phyloP scores from a whole-genome alignment of 768 basidiomycete species.

The Lentinus tigrinus region DNA sequence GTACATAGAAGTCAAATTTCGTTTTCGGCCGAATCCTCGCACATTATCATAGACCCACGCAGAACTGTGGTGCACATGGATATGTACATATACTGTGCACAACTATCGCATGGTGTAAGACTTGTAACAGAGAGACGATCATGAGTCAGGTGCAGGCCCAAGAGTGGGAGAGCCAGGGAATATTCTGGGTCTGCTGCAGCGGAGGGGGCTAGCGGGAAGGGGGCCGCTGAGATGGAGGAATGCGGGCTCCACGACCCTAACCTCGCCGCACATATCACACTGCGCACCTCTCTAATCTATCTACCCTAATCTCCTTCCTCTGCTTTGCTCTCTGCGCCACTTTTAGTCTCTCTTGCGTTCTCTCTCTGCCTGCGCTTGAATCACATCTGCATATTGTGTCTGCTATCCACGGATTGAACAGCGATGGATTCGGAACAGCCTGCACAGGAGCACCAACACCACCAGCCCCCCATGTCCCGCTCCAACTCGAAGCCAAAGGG shows the following conservation, averaged over 20 bases:
- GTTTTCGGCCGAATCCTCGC: no score
- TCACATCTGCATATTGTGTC: background rate
- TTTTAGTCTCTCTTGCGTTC: background rate
- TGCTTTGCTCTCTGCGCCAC: background rate
- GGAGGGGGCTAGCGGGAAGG: background rate
- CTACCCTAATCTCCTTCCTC: background rate
- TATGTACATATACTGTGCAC: no score
- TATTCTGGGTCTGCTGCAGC: background rate
- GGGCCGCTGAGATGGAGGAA: background rate
- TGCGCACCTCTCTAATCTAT: background rate
- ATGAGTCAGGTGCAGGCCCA: no score
- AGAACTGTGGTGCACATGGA: no score
- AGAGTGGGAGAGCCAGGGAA: no score
- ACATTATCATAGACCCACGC: no score
- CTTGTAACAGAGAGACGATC: no score
- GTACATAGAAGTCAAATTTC: no score
- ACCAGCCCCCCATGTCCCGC: conserved; percentile 50
- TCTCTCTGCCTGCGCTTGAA: background rate
- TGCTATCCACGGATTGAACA: background rate
- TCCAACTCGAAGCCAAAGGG: conserved; percentile 76
- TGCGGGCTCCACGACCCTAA: conserved; percentile 4
- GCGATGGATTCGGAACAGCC: conserved; percentile 18
- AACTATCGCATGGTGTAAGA: no score
- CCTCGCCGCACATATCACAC: background rate
- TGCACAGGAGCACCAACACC: conserved; percentile 22